Base-by-base conservation (phyloP, 179 eudicot genomes). In the Nepenthes alata region DNA sequence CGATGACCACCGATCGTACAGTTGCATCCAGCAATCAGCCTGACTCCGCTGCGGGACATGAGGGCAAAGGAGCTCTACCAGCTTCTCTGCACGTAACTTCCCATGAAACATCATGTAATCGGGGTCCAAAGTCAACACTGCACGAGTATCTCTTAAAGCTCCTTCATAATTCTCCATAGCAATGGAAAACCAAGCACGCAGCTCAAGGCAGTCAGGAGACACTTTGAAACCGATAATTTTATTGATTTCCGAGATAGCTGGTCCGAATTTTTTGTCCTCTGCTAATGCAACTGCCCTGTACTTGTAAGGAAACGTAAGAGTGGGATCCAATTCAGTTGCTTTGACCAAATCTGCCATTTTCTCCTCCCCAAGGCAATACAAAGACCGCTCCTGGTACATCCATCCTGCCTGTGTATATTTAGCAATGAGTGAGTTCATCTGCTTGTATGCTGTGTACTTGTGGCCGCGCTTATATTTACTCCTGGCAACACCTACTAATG, bases 1-100 rank as follows among this genome's bases (percentile, higher is more conserved):
- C 64, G 77, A 77, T 9, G 95, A 88, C 95, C 95, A 88, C 37
- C 91, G 82, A 62, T 85, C 91, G 71, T 83, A 80, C 51, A 88
- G 69, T 57, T 88, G 91, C 81, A 88, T 81, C 95, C 95, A 88
- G 68, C 95, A 88, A 67, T 88, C 95, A 57, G 89, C 95, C 55
- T 74, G 87, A 69, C 78, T 73, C 83, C 86, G 83, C 74, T 79
- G 84, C 65, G 79, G 89, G 37, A 79, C 81, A 73, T 81, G 76
- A 58, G 78, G 72, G 54, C 77, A 62, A 35, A 88, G 85, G 45
- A 79, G 71, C 77, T 88, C 91, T 45, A 83, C 85, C 58, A 88
- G 64, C 56, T 79, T 79, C 36, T 74, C 82, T 11, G 85, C 89
- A 2, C 68, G 83, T 74, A 88, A 59, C 75, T 80, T 88, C 61